Percentiles rank a stretch among this genome's conserved stretches.
Conservation (phyloP, 768 basidiomycete species). For the Auriscalpium microsporum region DNA sequence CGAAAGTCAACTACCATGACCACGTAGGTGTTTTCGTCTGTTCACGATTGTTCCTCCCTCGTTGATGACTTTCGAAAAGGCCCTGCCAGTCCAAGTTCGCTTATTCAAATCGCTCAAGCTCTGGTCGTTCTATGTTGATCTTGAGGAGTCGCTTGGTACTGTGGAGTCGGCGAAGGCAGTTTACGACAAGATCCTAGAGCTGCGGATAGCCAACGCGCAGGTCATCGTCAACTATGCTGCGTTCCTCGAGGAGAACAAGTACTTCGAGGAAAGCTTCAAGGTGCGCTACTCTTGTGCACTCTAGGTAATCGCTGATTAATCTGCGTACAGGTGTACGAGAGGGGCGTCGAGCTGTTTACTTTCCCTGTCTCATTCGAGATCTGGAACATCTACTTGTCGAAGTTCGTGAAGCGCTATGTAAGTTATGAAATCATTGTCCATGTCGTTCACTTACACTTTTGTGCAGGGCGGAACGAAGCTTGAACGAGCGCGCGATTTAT, state of each 20-base stretch:
- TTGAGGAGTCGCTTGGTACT: slow-evolving; percentile 94
- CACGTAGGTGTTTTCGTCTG: slow-evolving; percentile 50
- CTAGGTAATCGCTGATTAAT: not conserved
- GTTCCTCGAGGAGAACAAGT: slow-evolving; percentile 95
- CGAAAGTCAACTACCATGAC: slow-evolving; percentile 89
- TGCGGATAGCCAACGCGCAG: slow-evolving; percentile 97
- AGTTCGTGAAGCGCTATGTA: slow-evolving; percentile 95
- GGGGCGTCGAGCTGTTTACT: slow-evolving; percentile 94
- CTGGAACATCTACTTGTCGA: slow-evolving; percentile 97
- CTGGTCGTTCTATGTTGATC: slow-evolving; percentile 98
- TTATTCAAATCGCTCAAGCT: slow-evolving; percentile 97
- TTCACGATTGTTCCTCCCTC: not conserved
- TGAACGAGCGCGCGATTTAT: slow-evolving; percentile 93
- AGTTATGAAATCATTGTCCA: slow-evolving; percentile 23
- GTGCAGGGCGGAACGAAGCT: slow-evolving; percentile 82
- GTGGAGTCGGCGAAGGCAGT: slow-evolving; percentile 87
- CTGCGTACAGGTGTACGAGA: slow-evolving; percentile 72
- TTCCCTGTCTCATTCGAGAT: slow-evolving; percentile 98
- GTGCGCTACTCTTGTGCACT: slow-evolving; percentile 27
- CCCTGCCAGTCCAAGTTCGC: slow-evolving; percentile 77
- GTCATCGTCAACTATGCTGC: slow-evolving; percentile 95
- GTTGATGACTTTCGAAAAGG: slow-evolving; percentile 32
- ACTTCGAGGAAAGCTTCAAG: slow-evolving; percentile 99
- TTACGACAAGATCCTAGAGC: slow-evolving; percentile 93
- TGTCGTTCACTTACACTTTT: not conserved